Conservation (phyloP, 768 basidiomycete species). For the Boletus sp. region DNA sequence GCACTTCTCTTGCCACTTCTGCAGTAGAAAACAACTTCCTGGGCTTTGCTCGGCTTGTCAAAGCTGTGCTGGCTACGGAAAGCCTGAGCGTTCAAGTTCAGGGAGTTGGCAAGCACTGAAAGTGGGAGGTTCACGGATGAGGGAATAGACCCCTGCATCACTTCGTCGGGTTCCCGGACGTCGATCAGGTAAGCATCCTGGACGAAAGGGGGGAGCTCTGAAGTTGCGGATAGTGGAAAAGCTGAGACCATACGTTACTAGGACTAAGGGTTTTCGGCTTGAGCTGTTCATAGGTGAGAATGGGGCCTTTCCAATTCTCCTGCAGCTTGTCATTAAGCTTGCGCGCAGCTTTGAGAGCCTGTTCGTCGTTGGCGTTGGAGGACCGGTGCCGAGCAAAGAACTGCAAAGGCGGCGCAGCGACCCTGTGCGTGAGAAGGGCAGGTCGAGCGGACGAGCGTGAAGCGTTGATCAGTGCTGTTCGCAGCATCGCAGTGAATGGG, state of each 20-base stretch:
- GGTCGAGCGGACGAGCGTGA: constrained; percentile 14
- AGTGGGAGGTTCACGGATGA: constrained; percentile 90
- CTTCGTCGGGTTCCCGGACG: constrained; percentile 92
- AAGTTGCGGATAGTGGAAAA: neutral
- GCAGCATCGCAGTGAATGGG: constrained; percentile 22
- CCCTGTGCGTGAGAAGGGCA: constrained; percentile 3
- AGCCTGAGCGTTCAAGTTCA: constrained; percentile 52
- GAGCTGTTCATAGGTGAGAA: constrained; percentile 76
- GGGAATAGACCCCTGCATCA: constrained; percentile 89
- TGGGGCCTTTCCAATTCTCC: constrained; percentile 74
- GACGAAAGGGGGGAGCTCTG: constrained; percentile 12
- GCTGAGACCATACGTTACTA: constrained; percentile 44
- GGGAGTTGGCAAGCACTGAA: constrained; percentile 64
- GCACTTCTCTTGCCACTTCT: constrained; percentile 83
- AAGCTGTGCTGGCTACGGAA: constrained; percentile 72
- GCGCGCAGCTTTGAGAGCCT: constrained; percentile 32
- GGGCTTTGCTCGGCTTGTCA: constrained; percentile 63
- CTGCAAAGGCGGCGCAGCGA: constrained; percentile 11
- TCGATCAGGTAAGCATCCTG: constrained; percentile 78
- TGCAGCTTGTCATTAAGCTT: constrained; percentile 40
- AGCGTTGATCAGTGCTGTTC: constrained; percentile 14
- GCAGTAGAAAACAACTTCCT: constrained; percentile 89
- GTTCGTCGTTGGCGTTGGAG: constrained; percentile 22
- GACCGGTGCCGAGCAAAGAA: constrained; percentile 36
- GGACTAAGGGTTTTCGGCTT: constrained; percentile 80